Evolutionary conservation across 2,329 filamentous ascomycete species (phyloP), one percentile per base, ranked within the genome.

Genomic region (Cordyceps sp.): DNA sequence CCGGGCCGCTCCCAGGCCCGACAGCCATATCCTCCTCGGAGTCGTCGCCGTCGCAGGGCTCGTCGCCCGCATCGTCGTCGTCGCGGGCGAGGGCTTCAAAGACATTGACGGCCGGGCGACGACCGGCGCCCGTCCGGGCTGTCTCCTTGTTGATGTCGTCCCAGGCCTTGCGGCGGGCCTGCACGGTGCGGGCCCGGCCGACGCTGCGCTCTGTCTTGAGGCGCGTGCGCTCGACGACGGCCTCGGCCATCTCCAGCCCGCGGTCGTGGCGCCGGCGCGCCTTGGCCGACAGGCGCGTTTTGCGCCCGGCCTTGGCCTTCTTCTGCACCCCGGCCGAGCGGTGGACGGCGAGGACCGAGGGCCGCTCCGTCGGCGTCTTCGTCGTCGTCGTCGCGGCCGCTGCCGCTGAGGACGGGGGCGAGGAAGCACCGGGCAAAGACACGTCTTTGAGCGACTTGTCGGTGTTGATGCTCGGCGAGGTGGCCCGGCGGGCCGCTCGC

Each of bases 401-500:
- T 5, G 25, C 5, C 5, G 26, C 10, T 6, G 15, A 3, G 7
- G 15, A 17, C 39, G 49, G 10, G 23, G 31, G 10, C 13, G 31
- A 14, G 6, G 33, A 8, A 30, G 30, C 24, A 36, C 53, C 39
- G 2, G 72, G 69, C 10, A 64, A 59, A 37, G 64, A 58, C 36
- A 67, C 54, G 24, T 70, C 58, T 48, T 78, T 78, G 16, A 81
- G 61, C 6, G 75, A 78, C 55, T 80, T 80, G 62, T 82, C 76
- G 27, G 70, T 69, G 54, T 80, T 58, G 53, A 82, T 74, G 45
- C 73, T 64, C 18, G 78, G 76, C 4, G 77, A 79, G 13, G 72
- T 71, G 29, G 74, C 79, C 40, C 81, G 73, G 47, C 79, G 71
- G 26, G 78, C 78, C 36, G 78, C 78, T 41, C 81, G 77, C 33